phyloP scores from a whole-genome alignment of 1,284 basidiomycete genomes.

The Waitea zeae region DNA sequence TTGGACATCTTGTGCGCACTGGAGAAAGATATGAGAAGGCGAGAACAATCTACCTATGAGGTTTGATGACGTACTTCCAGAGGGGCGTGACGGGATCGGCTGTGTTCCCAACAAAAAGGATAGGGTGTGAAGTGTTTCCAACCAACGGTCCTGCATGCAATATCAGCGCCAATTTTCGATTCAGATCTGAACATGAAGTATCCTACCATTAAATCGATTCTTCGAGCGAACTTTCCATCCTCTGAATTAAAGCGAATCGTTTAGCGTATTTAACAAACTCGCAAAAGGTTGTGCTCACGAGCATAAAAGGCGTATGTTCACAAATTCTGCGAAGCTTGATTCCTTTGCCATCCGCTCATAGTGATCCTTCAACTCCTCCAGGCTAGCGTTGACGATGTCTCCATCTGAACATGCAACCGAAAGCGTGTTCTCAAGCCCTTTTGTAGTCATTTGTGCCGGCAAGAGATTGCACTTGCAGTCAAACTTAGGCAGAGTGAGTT shows the following conservation, averaged over 20 bases:
- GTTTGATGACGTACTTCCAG: neutral
- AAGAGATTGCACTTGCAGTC: neutral
- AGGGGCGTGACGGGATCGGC: constrained; percentile 4
- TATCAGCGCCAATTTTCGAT: neutral
- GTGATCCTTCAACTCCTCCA: neutral
- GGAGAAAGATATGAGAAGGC: neutral
- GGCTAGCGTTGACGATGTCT: neutral
- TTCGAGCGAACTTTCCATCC: constrained; percentile 7
- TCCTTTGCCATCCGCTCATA: neutral
- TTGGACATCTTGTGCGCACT: constrained; percentile 9
- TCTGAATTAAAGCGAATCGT: constrained; percentile 1
- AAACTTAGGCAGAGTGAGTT: neutral
- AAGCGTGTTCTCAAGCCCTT: neutral
- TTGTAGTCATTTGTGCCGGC: neutral
- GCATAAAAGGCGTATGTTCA: neutral
- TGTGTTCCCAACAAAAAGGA: constrained; percentile 8
- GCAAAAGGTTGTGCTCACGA: neutral
- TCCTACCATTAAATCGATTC: constrained; percentile 6
- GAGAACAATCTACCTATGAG: neutral
- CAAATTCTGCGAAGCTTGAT: neutral
- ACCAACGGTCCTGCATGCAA: constrained; percentile 5
- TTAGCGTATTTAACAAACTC: neutral
- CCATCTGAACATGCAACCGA: neutral
- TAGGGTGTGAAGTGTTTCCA: constrained; percentile 7
- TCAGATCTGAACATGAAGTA: neutral